These are phyloP conservation scores for Pyrrhoderma lamaoense DNA, from an alignment of 1,284 basidiomycete species.

Conservation along the genomic window DNA sequence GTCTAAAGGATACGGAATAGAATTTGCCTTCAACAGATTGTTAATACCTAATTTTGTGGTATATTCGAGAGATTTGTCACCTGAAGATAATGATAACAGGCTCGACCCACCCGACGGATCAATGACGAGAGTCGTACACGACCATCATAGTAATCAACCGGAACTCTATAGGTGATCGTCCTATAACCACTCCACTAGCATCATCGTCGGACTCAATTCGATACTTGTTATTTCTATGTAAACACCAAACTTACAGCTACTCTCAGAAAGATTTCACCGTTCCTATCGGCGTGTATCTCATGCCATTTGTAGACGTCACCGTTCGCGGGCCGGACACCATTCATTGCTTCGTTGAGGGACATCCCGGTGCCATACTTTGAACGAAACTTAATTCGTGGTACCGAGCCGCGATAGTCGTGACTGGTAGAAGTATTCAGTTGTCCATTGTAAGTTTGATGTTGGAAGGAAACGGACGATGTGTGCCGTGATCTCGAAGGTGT, in stretches of 20 bases:
- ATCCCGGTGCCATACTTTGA: constrained; percentile 64
- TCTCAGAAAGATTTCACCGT: constrained; percentile 53
- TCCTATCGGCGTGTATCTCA: constrained; percentile 54
- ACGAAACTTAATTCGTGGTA: constrained; percentile 56
- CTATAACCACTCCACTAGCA: constrained; percentile 58
- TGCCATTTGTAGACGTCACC: constrained; percentile 52
- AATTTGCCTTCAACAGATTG: constrained; percentile 40
- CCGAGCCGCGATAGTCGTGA: constrained; percentile 36
- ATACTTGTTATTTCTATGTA: neutral
- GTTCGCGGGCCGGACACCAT: constrained; percentile 50
- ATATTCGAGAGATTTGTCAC: constrained; percentile 28
- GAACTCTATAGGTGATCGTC: constrained; percentile 68
- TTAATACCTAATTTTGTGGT: too few relatives aligned
- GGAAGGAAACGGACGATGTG: constrained; percentile 47
- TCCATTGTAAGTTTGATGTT: constrained; percentile 29
- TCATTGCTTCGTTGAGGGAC: constrained; percentile 62
- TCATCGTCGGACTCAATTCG: neutral
- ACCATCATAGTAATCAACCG: constrained; percentile 59
- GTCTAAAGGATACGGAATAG: constrained; percentile 60
- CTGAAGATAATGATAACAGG: constrained; percentile 69
- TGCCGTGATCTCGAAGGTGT: constrained; percentile 37
- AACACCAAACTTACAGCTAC: constrained; percentile 43
- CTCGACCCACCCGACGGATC: constrained; percentile 58
- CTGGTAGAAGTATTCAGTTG: constrained; percentile 27
- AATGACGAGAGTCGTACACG: constrained; percentile 59